These are phyloP conservation scores for Pascua sp. DNA, from an alignment of 1,284 basidiomycete genomes.

Conservation along the genomic window DNA sequence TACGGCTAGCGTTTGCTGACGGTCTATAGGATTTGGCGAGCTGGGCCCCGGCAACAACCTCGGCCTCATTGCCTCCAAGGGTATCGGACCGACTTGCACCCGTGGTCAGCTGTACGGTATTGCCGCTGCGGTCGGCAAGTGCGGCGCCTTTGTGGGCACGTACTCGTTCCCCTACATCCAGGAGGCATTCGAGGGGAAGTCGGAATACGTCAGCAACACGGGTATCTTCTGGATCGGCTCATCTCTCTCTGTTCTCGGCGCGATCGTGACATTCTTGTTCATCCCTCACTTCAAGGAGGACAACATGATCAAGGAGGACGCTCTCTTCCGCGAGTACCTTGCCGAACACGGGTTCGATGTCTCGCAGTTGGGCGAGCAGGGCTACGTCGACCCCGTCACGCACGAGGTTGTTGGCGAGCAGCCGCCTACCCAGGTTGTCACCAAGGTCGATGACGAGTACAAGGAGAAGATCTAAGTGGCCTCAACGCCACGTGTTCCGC, in stretches of 20 bases:
- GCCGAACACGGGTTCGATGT: constrained; percentile 62
- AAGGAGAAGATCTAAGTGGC: neutral
- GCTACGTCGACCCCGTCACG: neutral
- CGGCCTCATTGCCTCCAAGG: constrained; percentile 75
- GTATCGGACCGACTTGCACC: constrained; percentile 69
- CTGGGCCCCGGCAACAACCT: constrained; percentile 72
- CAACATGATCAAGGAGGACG: constrained; percentile 74
- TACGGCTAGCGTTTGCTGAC: constrained; percentile 58
- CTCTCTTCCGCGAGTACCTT: constrained; percentile 73
- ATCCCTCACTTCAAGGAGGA: constrained; percentile 71
- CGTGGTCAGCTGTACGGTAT: constrained; percentile 81
- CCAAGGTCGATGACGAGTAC: neutral
- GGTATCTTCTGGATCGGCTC: constrained; percentile 44
- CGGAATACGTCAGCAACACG: constrained; percentile 41
- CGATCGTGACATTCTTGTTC: constrained; percentile 67
- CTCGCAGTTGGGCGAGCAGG: constrained; percentile 14
- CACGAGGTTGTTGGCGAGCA: neutral
- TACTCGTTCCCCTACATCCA: constrained; percentile 65
- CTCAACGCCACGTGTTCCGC: too few species aligned
- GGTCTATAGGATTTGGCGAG: constrained; percentile 63
- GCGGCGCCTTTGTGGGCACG: constrained; percentile 78
- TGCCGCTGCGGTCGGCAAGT: constrained; percentile 85
- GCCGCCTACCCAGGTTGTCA: too few species aligned
- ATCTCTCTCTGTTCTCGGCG: constrained; percentile 72
- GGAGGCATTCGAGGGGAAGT: constrained; percentile 27